Base-by-base conservation (phyloP, 768 basidiomycete species). In the Lactifluus hygrophoroides region DNA sequence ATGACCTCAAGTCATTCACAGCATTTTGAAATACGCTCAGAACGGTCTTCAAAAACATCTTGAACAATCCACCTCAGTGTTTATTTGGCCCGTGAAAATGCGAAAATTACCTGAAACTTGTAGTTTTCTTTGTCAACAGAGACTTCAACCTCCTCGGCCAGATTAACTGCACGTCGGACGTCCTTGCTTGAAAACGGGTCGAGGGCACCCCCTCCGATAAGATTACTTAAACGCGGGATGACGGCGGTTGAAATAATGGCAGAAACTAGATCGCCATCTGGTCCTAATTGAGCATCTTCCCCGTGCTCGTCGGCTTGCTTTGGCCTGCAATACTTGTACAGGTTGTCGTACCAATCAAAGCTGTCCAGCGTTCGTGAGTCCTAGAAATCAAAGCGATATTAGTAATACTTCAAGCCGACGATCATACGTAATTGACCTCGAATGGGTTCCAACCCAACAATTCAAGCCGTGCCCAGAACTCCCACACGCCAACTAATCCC, bases 401-500 rank as follows among this genome's bases (percentile, higher is more conserved):
- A 27, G 38, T 32, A 42, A 17, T 44, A 1, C 28, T 37, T 34
- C 54, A 37, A 27, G 17, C 44, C 28, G 34, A 25, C 19, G 45
- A 38, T 25, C 51, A 38, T 34, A 13, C 14, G 51, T 16, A 8
- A 73, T 78, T 62, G 66, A 88, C 92, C 73, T 88, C 80, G 23
- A 94, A 76, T 46, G 88, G 90, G 69, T 93, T 83, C 94, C 94
- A 96, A 3, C 86, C 88, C 11, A 91, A 72, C 62, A 85, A 77
- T 72, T 97, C 94, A 57, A 92, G 73, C 55, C 92, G 76, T n/a
- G 83, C 83, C 90, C 91, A 94, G 69, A 94, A 95, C 70, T 94
- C 93, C 92, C 93, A 95, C 48, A 90, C 89, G 50, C 85, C 85
- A 1, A 94, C 84, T 43, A 93, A 78, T 0, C 86, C 91, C 54